Conservation (phyloP, 2,329 filamentous ascomycete genomes). For the Juglanconis juglandina region DNA sequence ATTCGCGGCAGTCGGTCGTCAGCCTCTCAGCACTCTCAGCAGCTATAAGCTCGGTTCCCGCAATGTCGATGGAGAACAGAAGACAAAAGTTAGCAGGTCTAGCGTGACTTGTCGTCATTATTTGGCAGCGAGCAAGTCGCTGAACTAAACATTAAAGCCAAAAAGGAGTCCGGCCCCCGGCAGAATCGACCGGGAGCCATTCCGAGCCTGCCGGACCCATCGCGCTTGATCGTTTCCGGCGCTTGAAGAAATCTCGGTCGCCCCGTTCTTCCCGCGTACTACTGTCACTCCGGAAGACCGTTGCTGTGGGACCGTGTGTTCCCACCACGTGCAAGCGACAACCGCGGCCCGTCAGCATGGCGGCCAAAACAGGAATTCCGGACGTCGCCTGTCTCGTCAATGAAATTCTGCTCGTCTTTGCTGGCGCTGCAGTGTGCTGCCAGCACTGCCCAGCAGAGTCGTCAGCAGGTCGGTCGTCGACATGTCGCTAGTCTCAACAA, state of each 20-base stretch:
- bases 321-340: background rate
- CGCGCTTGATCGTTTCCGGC: constrained; percentile 11
- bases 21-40: background rate
- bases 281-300: background rate
- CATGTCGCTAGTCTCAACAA: background rate
- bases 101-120: too few relatives aligned
- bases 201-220: constrained; percentile 12
- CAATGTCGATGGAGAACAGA: background rate
- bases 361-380: constrained; percentile 4
- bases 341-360: constrained; percentile 1
- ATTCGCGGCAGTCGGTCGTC: background rate
- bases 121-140: background rate
- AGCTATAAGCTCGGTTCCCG: background rate
- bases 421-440: constrained; percentile 7
- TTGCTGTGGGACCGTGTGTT: constrained; percentile 4
- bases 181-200: constrained; percentile 8
- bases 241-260: constrained; percentile 17
- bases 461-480: background rate
- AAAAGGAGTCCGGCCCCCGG: constrained; percentile 6
- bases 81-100: background rate
- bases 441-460: constrained; percentile 1
- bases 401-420: constrained; percentile 12
- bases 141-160: too few relatives aligned
- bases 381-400: constrained; percentile 13
- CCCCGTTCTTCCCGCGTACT: constrained; percentile 10